These are phyloP conservation scores for Pythium periplocum DNA, from an alignment of 352 stramenopile species.

Conservation along the genomic window DNA sequence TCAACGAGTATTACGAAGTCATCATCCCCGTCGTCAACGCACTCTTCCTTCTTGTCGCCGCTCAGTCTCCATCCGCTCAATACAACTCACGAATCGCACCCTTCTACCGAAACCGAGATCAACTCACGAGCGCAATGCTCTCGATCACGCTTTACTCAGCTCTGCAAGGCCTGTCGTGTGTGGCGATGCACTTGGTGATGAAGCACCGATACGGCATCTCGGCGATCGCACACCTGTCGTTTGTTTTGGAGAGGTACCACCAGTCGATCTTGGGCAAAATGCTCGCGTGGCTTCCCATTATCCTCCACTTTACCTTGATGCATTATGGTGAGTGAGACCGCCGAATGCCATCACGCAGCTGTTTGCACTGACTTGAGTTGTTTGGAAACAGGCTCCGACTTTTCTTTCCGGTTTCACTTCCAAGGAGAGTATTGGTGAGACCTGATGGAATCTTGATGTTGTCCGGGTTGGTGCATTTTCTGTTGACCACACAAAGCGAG, in stretches of 20 bases:
- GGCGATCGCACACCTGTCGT: constrained; percentile 15
- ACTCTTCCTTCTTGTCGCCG: background rate
- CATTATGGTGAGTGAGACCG: constrained; percentile 8
- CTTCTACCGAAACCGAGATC: background rate
- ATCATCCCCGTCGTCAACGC: constrained; percentile 1
- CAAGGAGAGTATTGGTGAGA: background rate
- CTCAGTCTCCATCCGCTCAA: background rate
- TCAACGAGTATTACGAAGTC: constrained; percentile 2
- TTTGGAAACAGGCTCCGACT: background rate
- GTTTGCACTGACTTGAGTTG: too few relatives aligned
- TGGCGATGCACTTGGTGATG: constrained; percentile 18
- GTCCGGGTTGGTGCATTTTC: background rate
- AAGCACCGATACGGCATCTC: constrained; percentile 14
- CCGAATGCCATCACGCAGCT: background rate
- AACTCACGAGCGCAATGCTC: background rate
- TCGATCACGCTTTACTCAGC: constrained; percentile 16
- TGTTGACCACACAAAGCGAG: background rate
- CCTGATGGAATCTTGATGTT: background rate
- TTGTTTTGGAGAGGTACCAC: constrained; percentile 16
- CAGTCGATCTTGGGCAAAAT: constrained; percentile 18
- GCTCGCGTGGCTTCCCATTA: constrained; percentile 17
- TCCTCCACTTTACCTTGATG: constrained; percentile 8
- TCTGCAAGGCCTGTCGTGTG: constrained; percentile 12
- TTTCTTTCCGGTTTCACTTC: constrained; percentile 2
- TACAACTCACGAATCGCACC: background rate